Percentiles rank a stretch among this genome's conserved stretches.
Conservation (phyloP, 768 basidiomycete species). For the Lactarius pseudohatsudake region DNA sequence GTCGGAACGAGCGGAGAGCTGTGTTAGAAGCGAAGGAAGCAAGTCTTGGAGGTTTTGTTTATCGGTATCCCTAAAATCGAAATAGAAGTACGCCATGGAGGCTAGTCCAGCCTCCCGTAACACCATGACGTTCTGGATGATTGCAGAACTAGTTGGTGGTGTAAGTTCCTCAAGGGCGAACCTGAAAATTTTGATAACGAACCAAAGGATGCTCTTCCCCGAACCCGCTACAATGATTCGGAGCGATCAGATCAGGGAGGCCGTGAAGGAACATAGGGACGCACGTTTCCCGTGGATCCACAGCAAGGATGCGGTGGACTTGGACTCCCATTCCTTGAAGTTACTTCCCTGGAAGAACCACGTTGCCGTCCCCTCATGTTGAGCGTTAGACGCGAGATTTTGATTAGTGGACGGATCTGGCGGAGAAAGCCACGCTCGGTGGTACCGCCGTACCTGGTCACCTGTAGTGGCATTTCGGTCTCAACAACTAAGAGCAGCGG, state of each 20-base stretch:
- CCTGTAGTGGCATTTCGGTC: not conserved
- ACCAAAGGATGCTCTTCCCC: conserved; percentile 1
- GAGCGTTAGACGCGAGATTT: not conserved
- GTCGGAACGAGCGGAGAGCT: not conserved
- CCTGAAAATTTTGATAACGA: not conserved
- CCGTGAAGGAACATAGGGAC: not conserved
- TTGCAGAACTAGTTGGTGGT: not conserved
- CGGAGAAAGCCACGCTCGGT: not conserved
- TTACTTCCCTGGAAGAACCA: not conserved
- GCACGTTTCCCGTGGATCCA: conserved; percentile 12
- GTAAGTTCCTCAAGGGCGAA: not conserved
- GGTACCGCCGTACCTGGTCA: not conserved
- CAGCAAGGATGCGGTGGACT: not conserved
- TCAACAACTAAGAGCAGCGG: not conserved
- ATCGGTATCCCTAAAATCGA: not conserved
- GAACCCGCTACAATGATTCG: not conserved
- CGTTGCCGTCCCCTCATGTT: not conserved
- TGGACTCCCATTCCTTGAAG: not conserved
- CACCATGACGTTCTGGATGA: not conserved
- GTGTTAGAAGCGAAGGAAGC: not conserved
- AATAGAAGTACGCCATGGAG: not conserved
- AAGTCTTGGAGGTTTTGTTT: not conserved
- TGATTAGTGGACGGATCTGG: not conserved
- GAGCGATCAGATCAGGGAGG: not conserved
- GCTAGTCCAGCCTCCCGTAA: not conserved